These are phyloP conservation scores for Nakataea oryzae DNA, from an alignment of 2,329 filamentous ascomycete species.

Conservation along the genomic window DNA sequence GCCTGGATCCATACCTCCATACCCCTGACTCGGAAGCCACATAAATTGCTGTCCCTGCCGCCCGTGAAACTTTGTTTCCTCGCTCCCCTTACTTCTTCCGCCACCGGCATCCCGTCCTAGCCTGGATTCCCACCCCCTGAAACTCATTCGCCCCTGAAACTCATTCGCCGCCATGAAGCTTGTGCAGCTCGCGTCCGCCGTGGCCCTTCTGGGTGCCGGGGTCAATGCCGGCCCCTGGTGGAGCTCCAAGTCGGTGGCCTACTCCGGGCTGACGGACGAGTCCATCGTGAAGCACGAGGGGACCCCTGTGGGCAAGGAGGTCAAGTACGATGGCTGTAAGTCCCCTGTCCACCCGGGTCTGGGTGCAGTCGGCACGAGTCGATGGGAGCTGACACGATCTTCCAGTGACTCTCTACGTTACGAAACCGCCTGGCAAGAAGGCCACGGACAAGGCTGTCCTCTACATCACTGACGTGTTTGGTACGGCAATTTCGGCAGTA, in stretches of 20 bases:
- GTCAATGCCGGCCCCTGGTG: not conserved
- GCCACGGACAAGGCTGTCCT: slow-evolving; percentile 11
- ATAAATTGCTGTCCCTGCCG: not conserved
- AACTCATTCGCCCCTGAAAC: not conserved
- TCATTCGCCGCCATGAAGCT: not conserved
- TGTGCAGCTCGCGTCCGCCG: not conserved
- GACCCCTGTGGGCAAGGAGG: slow-evolving; percentile 9
- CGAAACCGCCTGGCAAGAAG: slow-evolving; percentile 9
- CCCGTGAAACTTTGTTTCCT: not conserved
- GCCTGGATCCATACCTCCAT: not conserved
- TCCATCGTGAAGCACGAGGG: slow-evolving; percentile 11
- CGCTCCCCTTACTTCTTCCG: not conserved
- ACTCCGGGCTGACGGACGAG: slow-evolving; percentile 6
- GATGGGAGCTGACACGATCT: not conserved
- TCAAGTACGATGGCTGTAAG: slow-evolving; percentile 10
- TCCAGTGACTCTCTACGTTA: slow-evolving; percentile 15
- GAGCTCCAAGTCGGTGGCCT: not conserved
- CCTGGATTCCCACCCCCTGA: not conserved
- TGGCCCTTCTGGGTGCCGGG: not conserved
- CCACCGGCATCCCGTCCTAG: not conserved
- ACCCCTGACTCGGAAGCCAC: not conserved
- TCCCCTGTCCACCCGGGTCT: not conserved
- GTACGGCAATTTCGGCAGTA: not conserved
- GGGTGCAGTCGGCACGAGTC: not conserved
- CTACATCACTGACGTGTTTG: slow-evolving; percentile 18